Percentiles rank a stretch among this genome's conserved stretches.
These are phyloP conservation scores for Chlorella sp. DNA, from an alignment of 139 green algal genomes.

Conservation along the genomic window DNA sequence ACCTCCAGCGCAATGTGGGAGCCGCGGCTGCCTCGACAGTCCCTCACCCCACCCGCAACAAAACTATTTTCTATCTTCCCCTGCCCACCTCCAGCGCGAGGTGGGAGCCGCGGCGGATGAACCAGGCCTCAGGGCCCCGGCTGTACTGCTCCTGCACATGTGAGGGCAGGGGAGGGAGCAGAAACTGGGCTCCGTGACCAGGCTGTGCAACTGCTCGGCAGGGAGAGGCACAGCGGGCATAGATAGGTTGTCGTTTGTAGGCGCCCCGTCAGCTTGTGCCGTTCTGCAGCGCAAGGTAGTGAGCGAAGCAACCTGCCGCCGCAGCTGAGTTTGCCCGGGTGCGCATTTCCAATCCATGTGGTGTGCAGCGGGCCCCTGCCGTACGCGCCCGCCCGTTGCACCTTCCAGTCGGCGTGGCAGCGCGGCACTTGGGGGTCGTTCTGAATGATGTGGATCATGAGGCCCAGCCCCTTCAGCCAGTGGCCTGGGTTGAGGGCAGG, in stretches of 20 bases:
- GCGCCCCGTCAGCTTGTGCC: too few species aligned
- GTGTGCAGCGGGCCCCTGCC: too few species aligned
- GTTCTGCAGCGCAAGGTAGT: too few species aligned
- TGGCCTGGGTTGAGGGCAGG: neutral
- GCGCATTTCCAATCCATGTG: too few species aligned
- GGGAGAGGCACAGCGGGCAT: neutral
- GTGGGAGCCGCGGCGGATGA: slow-evolving; percentile 31
- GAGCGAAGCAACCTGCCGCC: too few species aligned
- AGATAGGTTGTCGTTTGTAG: too few species aligned
- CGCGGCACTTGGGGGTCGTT: slow-evolving; percentile 23
- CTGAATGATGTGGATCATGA: slow-evolving; percentile 42
- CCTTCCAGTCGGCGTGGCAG: slow-evolving; percentile 21
- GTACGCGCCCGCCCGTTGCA: neutral
- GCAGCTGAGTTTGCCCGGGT: too few species aligned
- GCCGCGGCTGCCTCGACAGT: too few species aligned
- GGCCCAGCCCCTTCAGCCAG: slow-evolving; percentile 16
- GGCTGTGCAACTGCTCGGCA: neutral
- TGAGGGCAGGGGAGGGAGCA: neutral
- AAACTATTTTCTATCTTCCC: too few species aligned
- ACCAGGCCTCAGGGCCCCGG: slow-evolving; percentile 30
- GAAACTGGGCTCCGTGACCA: neutral
- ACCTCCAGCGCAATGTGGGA: neutral
- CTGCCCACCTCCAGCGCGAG: neutral
- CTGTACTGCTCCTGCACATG: slow-evolving; percentile 11
- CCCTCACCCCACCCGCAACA: too few species aligned